phyloP scores from a whole-genome alignment of 306 rosid genomes.

The Castanea mollissima region DNA sequence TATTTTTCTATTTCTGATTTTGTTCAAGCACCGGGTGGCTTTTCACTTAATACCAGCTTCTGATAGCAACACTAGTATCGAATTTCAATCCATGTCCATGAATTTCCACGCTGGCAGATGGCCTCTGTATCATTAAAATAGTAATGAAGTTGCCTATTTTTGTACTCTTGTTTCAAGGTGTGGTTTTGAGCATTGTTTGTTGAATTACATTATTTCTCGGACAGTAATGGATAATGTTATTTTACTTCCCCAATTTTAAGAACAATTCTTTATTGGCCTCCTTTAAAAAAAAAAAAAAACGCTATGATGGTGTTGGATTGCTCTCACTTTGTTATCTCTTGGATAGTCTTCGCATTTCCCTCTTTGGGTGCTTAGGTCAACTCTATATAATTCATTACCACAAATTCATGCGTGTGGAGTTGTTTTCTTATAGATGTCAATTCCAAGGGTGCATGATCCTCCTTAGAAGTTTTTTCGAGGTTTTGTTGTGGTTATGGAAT shows the following conservation, averaged over 20 bases:
- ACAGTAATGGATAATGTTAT: neutral
- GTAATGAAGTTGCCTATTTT: neutral
- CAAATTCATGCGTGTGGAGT: neutral
- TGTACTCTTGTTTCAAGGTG: neutral
- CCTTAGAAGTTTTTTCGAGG: neutral
- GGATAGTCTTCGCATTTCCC: neutral
- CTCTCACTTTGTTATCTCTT: neutral
- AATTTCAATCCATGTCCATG: slow-evolving; percentile 1
- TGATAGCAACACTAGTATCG: slow-evolving; percentile 19
- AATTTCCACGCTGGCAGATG: slow-evolving; percentile 8
- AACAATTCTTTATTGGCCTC: neutral
- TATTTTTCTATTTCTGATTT: slow-evolving; percentile 1
- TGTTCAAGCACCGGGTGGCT: slow-evolving; percentile 6
- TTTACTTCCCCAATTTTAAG: neutral
- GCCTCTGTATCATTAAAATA: slow-evolving; percentile 9
- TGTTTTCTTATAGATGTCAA: neutral
- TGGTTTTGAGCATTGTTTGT: neutral
- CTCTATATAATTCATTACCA: neutral
- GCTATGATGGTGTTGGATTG: neutral
- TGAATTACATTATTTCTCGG: slow-evolving; percentile 1
- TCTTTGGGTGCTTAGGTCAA: neutral
- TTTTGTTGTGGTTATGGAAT: neutral
- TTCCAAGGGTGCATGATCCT: neutral
- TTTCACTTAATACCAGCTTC: slow-evolving; percentile 21
- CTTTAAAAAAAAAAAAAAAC: no score